Percentiles rank a stretch among this genome's conserved stretches.
Evolutionary conservation across 1,284 basidiomycete species (phyloP).

Genomic region (Papiliotrema fonsecae): DNA sequence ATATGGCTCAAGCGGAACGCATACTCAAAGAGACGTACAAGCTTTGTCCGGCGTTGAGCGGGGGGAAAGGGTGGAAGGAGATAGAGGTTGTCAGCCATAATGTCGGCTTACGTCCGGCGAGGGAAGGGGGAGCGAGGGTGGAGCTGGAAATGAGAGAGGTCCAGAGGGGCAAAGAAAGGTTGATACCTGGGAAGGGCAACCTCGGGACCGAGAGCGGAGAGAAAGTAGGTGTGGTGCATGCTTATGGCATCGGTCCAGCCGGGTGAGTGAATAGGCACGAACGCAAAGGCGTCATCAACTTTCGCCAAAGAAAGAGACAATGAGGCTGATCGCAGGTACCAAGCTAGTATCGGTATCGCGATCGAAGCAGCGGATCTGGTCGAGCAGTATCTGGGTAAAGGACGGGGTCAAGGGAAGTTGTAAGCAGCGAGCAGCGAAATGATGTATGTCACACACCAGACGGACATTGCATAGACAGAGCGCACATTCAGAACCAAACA

Average conservation of each 20-base stretch:
- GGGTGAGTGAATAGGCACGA: slow-evolving; percentile 24
- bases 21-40: slow-evolving; percentile 45
- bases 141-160: slow-evolving; percentile 57
- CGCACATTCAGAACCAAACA: too few relatives aligned
- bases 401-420: background rate
- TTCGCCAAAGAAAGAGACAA: background rate
- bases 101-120: slow-evolving; percentile 65
- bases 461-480: too few relatives aligned
- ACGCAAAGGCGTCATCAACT: background rate
- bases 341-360: slow-evolving; percentile 39
- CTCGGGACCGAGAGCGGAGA: slow-evolving; percentile 49
- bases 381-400: slow-evolving; percentile 6
- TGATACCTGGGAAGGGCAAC: slow-evolving; percentile 5
- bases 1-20: slow-evolving; percentile 31
- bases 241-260: slow-evolving; percentile 57
- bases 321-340: slow-evolving; percentile 25
- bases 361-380: slow-evolving; percentile 36
- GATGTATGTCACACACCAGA: too few relatives aligned
- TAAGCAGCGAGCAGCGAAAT: background rate
- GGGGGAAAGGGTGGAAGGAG: slow-evolving; percentile 36
- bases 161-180: slow-evolving; percentile 17
- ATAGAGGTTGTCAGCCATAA: slow-evolving; percentile 58
- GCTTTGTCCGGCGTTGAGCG: slow-evolving; percentile 44
- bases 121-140: slow-evolving; percentile 64
- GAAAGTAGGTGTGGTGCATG: slow-evolving; percentile 59